phyloP scores from a whole-genome alignment of 305 asterid genomes.

The Nicotiana rustica region DNA sequence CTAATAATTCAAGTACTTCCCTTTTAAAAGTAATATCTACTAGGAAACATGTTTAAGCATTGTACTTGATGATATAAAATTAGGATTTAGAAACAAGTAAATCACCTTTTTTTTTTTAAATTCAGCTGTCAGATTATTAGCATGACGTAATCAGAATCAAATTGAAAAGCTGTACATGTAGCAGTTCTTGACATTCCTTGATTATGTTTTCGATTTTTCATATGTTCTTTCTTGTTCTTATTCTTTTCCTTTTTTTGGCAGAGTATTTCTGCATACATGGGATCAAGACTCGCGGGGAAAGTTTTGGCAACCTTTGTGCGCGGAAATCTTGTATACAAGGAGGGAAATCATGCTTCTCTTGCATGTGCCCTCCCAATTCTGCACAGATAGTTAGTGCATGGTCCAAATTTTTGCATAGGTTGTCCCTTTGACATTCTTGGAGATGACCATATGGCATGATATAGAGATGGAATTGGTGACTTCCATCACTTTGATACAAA shows the following conservation, averaged over 20 bases:
- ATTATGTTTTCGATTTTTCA: background rate
- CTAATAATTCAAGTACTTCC: background rate
- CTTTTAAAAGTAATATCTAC: too few relatives aligned
- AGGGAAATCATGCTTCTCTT: conserved; percentile 70
- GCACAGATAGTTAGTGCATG: conserved; percentile 14
- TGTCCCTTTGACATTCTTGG: conserved; percentile 13
- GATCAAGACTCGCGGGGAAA: conserved; percentile 79
- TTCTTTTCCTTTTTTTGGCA: conserved; percentile 41
- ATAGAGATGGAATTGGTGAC: conserved; percentile 19
- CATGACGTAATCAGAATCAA: background rate
- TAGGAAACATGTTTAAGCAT: background rate
- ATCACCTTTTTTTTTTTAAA: background rate
- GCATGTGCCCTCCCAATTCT: conserved; percentile 78
- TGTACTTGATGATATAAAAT: background rate
- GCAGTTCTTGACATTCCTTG: conserved; percentile 15
- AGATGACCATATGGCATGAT: conserved; percentile 16
- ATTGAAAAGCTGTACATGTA: background rate
- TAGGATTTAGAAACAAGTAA: background rate
- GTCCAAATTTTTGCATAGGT: conserved; percentile 1
- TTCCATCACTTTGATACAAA: background rate
- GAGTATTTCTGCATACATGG: conserved; percentile 89
- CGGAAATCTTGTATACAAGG: conserved; percentile 78
- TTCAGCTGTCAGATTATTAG: background rate
- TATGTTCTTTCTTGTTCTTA: background rate
- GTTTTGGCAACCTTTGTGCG: conserved; percentile 78